Evolutionary conservation across 331 rosid species (phyloP), one percentile per base, ranked within the genome.

Genomic region (Erythrophleum ivorense): DNA sequence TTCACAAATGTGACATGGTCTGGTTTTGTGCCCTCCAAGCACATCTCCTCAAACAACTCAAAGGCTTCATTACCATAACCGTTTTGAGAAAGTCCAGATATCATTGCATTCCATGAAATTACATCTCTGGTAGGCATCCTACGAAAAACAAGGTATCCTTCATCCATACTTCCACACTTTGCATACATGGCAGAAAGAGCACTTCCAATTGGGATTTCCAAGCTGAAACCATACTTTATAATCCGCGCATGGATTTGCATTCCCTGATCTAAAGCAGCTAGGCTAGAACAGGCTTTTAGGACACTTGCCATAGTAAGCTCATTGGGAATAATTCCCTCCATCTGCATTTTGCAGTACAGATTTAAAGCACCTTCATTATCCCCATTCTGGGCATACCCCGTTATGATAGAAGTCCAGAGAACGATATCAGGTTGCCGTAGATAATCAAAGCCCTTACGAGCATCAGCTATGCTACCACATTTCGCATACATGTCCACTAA

Each of bases 141-240:
- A 86, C 88, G 52, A 86, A 93, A 95, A 41, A 90, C 89, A 59
- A 59, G 41, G 73, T 78, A 75, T 46, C 95, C 97, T 0, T 90
- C 98, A 82, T 78, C 93, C 85, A 91, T 80, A 78, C 85, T 89
- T 80, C 97, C 98, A 80, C 95, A 92, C 81, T 95, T 95, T 57
- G 97, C 95, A 73, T 95, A 93, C 93, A 95, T 90, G 50, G 97
- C 92, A 24, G 92, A 91, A 84, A 93, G 97, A 40, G 98, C 92
- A 84, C 97, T 95, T 57, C 98, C 98, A 55, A 95, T 68, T 9
- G 95, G 97, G 84, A 93, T 81, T 78, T 88, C 95, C 67, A 90
- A 87, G 77, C 84, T 79, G 75, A 93, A 89, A 81, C 95, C 95
- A 70, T 88, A 86, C 81, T 95, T 93, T 62, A 91, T 75, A 29